These are phyloP conservation scores for Boechera retrofracta DNA, from an alignment of 345 rosid species.

Conservation along the genomic window DNA sequence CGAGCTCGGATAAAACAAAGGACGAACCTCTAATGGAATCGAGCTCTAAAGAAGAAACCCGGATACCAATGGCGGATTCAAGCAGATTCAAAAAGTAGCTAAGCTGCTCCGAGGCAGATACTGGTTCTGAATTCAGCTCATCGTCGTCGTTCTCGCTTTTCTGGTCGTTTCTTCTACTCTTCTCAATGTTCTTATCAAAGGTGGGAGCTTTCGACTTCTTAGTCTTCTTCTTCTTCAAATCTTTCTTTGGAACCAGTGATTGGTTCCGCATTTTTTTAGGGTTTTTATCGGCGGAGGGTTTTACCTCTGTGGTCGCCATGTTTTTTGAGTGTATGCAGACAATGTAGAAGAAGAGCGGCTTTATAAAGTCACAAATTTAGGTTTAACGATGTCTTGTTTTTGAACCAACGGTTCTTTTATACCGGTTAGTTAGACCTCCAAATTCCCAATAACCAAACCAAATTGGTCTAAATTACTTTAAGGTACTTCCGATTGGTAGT, in stretches of 20 bases:
- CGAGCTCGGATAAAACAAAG: background rate
- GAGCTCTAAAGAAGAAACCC: slow-evolving; percentile 71
- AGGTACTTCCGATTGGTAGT: background rate
- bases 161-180: slow-evolving; percentile 22
- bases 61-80: slow-evolving; percentile 63
- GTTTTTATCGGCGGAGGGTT: slow-evolving; percentile 35
- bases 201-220: slow-evolving; percentile 28
- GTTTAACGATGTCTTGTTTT: slow-evolving; percentile 19
- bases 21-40: slow-evolving; percentile 63
- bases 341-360: slow-evolving; percentile 37
- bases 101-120: slow-evolving; percentile 58
- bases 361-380: slow-evolving; percentile 33
- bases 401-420: slow-evolving; percentile 9
- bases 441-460: background rate
- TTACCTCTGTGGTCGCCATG: slow-evolving; percentile 29
- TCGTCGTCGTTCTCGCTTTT: slow-evolving; percentile 16
- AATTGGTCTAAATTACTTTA: background rate
- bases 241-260: slow-evolving; percentile 39
- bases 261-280: slow-evolving; percentile 21
- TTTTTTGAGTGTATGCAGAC: background rate
- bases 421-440: slow-evolving; percentile 23
- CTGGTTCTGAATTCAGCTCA: slow-evolving; percentile 8
- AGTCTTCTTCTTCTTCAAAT: slow-evolving; percentile 37
- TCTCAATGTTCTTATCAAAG: slow-evolving; percentile 34
- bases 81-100: slow-evolving; percentile 56